phyloP scores from a whole-genome alignment of 495 filamentous ascomycete genomes.

The Penicillium flavigenum region DNA sequence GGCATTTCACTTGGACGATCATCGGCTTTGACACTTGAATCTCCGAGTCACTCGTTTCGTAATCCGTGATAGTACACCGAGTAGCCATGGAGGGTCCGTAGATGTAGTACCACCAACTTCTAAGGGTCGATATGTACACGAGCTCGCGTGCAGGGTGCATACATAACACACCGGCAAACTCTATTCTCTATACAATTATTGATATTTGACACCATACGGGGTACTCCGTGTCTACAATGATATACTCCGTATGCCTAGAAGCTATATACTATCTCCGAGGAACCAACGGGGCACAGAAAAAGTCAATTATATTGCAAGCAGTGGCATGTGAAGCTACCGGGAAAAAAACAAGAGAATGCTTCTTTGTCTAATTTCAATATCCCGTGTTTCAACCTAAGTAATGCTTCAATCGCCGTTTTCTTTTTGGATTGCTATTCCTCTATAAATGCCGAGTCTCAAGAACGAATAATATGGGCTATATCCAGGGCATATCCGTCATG shows the following conservation, averaged over 20 bases:
- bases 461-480: not conserved
- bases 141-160: too few relatives aligned
- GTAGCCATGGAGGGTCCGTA: too few relatives aligned
- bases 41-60: not conserved
- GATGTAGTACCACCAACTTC: too few relatives aligned
- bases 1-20: conserved; percentile 1
- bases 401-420: not conserved
- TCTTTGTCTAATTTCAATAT: not conserved
- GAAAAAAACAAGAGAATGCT: not conserved
- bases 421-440: not conserved
- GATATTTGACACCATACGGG: not conserved
- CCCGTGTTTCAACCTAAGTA: not conserved
- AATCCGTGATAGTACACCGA: not conserved
- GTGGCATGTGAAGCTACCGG: not conserved
- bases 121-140: too few relatives aligned
- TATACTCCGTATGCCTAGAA: too few relatives aligned
- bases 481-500: not conserved
- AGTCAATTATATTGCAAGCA: conserved; percentile 4
- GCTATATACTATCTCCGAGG: not conserved
- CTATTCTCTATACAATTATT: not conserved
- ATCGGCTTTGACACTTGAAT: not conserved
- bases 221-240: too few relatives aligned
- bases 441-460: not conserved
- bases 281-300: conserved; percentile 5
- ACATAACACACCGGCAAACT: too few relatives aligned